phyloP scores from a whole-genome alignment of 257 asterid species.

The Linderniella brevidens region DNA sequence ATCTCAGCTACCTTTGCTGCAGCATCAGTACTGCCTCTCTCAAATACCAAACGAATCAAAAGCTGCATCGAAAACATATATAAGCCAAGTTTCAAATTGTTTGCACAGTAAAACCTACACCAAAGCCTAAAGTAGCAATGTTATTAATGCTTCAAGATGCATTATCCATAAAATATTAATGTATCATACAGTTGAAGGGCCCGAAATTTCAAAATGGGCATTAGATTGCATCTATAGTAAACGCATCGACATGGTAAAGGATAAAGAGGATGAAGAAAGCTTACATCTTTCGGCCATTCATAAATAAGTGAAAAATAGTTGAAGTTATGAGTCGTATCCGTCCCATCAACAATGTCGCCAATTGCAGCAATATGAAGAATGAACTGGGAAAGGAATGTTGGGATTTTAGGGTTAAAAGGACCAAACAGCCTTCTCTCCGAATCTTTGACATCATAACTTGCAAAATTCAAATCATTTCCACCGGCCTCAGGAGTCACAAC shows the following conservation, averaged over 20 bases:
- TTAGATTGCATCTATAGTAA: background rate
- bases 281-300: slow-evolving; percentile 99
- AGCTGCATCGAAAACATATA: slow-evolving; percentile 40
- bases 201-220: no score
- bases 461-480: slow-evolving; percentile 36
- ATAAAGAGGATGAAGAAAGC: slow-evolving; percentile 15
- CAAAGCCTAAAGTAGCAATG: no score
- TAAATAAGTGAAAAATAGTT: slow-evolving; percentile 89
- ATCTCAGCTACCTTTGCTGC: slow-evolving; percentile 97
- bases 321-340: slow-evolving; percentile 98
- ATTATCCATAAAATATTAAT: no score
- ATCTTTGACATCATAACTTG: slow-evolving; percentile 65
- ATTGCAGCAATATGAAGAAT: slow-evolving; percentile 93
- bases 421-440: slow-evolving; percentile 65
- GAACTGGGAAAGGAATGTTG: slow-evolving; percentile 88
- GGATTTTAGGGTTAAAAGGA: slow-evolving; percentile 54
- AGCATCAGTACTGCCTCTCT: slow-evolving; percentile 84
- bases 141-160: no score
- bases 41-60: slow-evolving; percentile 86
- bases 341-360: slow-evolving; percentile 97
- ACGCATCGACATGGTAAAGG: slow-evolving; percentile 4
- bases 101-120: background rate
- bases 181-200: no score
- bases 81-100: slow-evolving; percentile 4
- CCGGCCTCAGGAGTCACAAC: slow-evolving; percentile 28